Conservation (phyloP, 2,329 filamentous ascomycete genomes). For the Botryotinia convoluta region DNA sequence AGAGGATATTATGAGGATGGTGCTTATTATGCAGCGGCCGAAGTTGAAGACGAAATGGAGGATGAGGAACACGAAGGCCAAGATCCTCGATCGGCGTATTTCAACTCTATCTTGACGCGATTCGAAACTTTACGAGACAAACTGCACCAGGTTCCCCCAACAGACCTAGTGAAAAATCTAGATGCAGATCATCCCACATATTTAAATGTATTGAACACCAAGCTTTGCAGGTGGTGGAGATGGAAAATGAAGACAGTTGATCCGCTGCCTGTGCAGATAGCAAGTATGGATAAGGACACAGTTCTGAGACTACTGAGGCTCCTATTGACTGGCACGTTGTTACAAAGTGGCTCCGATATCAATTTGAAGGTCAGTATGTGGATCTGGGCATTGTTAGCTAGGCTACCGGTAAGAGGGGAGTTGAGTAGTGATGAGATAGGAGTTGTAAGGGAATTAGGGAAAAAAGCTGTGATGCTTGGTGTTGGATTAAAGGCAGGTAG, state of each 20-base stretch:
- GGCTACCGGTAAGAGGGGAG: conserved; percentile 70
- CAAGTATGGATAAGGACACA: conserved; percentile 63
- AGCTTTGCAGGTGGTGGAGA: conserved; percentile 53
- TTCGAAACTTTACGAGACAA: conserved; percentile 63
- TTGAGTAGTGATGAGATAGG: conserved; percentile 74
- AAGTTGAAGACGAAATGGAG: conserved; percentile 39
- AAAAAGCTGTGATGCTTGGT: conserved; percentile 62
- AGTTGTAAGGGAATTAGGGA: conserved; percentile 74
- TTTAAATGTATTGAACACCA: conserved; percentile 40
- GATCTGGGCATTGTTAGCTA: conserved; percentile 80
- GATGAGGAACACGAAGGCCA: conserved; percentile 28
- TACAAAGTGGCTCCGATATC: conserved; percentile 58
- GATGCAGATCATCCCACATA: conserved; percentile 49
- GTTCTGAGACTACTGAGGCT: conserved; percentile 65
- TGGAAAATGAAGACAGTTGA: conserved; percentile 51
- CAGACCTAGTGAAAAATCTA: conserved; percentile 52
- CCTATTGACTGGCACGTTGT: conserved; percentile 57
- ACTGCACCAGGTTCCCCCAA: conserved; percentile 56
- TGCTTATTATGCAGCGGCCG: conserved; percentile 63
- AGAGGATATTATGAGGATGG: conserved; percentile 73
- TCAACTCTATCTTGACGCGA: conserved; percentile 59
- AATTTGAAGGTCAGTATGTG: conserved; percentile 71
- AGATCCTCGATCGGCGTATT: conserved; percentile 63
- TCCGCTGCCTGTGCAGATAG: conserved; percentile 58
- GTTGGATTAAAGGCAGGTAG: conserved; percentile 37